Evolutionary conservation across 345 rosid species (phyloP), one percentile per base, ranked within the genome.

Genomic region (Triadica sebifera): DNA sequence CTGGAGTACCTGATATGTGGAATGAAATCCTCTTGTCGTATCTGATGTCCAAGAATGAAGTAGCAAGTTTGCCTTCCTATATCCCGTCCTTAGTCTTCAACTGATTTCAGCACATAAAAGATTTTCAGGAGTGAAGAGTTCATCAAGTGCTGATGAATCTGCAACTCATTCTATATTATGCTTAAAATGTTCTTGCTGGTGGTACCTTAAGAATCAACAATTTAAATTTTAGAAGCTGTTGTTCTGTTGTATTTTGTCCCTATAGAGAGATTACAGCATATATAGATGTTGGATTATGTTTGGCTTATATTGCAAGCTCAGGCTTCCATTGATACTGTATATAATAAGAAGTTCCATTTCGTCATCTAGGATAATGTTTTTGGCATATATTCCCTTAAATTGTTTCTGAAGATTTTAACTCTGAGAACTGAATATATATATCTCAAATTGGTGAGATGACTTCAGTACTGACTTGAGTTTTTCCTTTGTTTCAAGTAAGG

Each of bases 1-100:
- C 93, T 10, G 93, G 93, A 34, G 90, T 90, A n/a, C 93, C 96
- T 5, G 96, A 89, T 69, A 77, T 50, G 41, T 87, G 93, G 96
- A 89, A 89, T 38, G 89, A 89, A 75, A 71, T 87, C 53, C 84
- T 90, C 67, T 73, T 87, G 77, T 79, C 82, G 2, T 58, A 79
- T 77, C 72, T 89, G 72, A 49, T 84, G 64, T 75, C 77, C n/a
- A 56, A 73, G 67, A 67, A 75, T 34, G 71, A 66, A 59, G 29
- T 17, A 25, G 7, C 59, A 15, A 19, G 19, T 38, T n/a, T 59
- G 15, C 12, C 16, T 15, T n/a, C 66, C 12, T 20, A 46, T 46
- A n/a, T 64, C 70, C 70, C 15, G 53, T 24, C 24, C n/a, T 50
- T 34, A 61, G 15, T 49, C 12, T 39, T 8, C 38, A 34, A 22